Conservation (phyloP, 495 filamentous ascomycete genomes). For the Trichocladium uniseriatum region DNA sequence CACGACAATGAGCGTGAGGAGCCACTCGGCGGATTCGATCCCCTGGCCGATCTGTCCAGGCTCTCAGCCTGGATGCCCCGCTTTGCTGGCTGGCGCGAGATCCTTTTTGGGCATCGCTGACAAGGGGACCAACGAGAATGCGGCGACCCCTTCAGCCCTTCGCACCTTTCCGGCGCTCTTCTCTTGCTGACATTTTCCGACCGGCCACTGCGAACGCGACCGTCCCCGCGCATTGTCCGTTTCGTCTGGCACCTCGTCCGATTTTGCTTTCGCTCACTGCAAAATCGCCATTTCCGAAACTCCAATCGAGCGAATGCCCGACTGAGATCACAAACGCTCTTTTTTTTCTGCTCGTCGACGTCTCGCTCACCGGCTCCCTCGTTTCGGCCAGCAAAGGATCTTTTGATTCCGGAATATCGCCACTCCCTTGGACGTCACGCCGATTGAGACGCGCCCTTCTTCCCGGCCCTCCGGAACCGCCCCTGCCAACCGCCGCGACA, state of each 20-base stretch:
- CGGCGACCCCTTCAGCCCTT: too few species aligned
- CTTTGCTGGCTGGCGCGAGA: neutral
- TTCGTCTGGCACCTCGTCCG: neutral
- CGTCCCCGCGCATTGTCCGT: too few species aligned
- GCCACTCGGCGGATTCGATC: too few species aligned
- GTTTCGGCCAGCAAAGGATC: neutral
- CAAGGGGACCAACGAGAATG: too few species aligned
- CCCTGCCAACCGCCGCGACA: neutral
- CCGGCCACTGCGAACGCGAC: too few species aligned
- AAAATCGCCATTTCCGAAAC: neutral
- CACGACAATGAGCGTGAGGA: too few species aligned
- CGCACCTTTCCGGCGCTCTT: too few species aligned
- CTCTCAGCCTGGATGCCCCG: neutral
- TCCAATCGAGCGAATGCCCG: conserved; percentile 2
- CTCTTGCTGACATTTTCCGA: too few species aligned
- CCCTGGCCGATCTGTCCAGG: neutral
- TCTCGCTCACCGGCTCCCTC: neutral
- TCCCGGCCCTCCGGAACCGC: neutral
- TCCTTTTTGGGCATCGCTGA: too few species aligned
- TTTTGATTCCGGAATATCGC: neutral
- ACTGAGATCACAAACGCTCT: neutral
- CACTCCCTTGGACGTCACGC: neutral
- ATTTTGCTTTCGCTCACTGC: neutral
- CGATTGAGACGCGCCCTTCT: neutral
- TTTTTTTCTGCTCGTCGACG: neutral